Evolutionary conservation across 164 flowering plant species (phyloP).

Genomic region (Cinnamomum micranthum): DNA sequence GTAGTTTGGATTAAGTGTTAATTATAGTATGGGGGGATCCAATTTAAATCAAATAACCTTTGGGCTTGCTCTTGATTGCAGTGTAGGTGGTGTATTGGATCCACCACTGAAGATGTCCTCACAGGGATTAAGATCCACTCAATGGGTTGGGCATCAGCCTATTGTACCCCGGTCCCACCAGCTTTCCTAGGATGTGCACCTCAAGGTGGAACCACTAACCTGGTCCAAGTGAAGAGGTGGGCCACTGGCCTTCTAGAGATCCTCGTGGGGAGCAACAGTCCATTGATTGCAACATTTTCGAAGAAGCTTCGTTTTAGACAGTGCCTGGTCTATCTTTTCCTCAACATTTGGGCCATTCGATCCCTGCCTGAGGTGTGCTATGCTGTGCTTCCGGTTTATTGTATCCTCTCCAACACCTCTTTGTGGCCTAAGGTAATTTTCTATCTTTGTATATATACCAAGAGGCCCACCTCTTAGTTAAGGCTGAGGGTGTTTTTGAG

Average conservation of each 20-base stretch:
- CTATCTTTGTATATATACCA: not conserved
- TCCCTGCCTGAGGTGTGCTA: constrained; percentile 53
- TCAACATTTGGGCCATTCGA: constrained; percentile 25
- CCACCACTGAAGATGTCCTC: constrained; percentile 44
- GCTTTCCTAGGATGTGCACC: constrained; percentile 61
- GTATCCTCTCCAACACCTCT: constrained; percentile 39
- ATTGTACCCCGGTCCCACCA: constrained; percentile 28
- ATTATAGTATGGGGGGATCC: no score
- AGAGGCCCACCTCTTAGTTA: not conserved
- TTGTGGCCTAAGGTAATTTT: constrained; percentile 49
- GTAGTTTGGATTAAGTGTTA: no score
- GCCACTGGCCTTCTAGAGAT: constrained; percentile 51
- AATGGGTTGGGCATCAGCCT: constrained; percentile 40
- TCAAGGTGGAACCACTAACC: constrained; percentile 19
- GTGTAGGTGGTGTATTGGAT: constrained; percentile 68
- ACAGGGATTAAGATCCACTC: constrained; percentile 51
- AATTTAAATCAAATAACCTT: no score
- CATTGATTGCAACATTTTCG: constrained; percentile 22
- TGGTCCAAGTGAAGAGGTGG: constrained; percentile 59
- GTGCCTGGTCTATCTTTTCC: constrained; percentile 27
- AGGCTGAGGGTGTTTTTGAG: not conserved
- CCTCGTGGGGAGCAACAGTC: constrained; percentile 30
- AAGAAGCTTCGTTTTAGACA: constrained; percentile 42
- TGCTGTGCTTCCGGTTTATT: constrained; percentile 45
- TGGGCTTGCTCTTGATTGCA: constrained; percentile 7